These are phyloP conservation scores for Trichoderma lentiforme DNA, from an alignment of 2,329 filamentous ascomycete genomes.

Conservation along the genomic window DNA sequence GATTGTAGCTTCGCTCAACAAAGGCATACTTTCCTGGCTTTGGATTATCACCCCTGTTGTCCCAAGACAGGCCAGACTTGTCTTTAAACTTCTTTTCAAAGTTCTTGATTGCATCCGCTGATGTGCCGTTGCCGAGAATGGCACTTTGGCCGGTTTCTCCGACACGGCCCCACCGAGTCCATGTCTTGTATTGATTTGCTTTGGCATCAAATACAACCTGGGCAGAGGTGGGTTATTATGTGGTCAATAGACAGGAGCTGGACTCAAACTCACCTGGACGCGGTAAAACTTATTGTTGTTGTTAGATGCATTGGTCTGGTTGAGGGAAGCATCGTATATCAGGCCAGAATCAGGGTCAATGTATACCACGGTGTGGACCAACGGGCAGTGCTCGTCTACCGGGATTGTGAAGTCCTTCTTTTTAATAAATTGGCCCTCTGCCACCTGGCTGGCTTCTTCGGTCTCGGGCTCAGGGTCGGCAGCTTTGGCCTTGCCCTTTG, in stretches of 20 bases:
- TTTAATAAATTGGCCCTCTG: slow-evolving; percentile 46
- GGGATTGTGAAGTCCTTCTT: slow-evolving; percentile 46
- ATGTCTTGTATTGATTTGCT: slow-evolving; percentile 51
- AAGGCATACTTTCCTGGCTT: slow-evolving; percentile 73
- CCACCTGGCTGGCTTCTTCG: slow-evolving; percentile 34
- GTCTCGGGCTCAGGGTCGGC: slow-evolving; percentile 33
- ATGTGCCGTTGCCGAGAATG: slow-evolving; percentile 39
- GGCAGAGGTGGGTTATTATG: neutral
- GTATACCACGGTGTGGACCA: slow-evolving; percentile 52
- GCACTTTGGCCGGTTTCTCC: slow-evolving; percentile 54
- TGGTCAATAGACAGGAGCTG: neutral
- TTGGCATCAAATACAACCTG: slow-evolving; percentile 34
- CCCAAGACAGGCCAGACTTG: slow-evolving; percentile 59
- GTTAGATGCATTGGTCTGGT: slow-evolving; percentile 66
- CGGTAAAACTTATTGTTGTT: slow-evolving; percentile 87
- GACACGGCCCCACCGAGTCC: slow-evolving; percentile 81
- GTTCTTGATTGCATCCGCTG: slow-evolving; percentile 44
- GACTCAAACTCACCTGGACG: slow-evolving; percentile 53
- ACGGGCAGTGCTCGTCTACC: slow-evolving; percentile 45
- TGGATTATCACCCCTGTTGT: slow-evolving; percentile 50
- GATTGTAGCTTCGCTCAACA: slow-evolving; percentile 73
- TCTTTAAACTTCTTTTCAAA: slow-evolving; percentile 62
- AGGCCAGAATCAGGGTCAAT: slow-evolving; percentile 58
- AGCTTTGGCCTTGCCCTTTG: slow-evolving; percentile 28
- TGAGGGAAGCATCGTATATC: slow-evolving; percentile 76